A percentile compares a stretch with the other conserved stretches of the same genome.
These are phyloP conservation scores for Sporisorium scitamineum DNA, from an alignment of 1,284 basidiomycete genomes.

Conservation along the genomic window DNA sequence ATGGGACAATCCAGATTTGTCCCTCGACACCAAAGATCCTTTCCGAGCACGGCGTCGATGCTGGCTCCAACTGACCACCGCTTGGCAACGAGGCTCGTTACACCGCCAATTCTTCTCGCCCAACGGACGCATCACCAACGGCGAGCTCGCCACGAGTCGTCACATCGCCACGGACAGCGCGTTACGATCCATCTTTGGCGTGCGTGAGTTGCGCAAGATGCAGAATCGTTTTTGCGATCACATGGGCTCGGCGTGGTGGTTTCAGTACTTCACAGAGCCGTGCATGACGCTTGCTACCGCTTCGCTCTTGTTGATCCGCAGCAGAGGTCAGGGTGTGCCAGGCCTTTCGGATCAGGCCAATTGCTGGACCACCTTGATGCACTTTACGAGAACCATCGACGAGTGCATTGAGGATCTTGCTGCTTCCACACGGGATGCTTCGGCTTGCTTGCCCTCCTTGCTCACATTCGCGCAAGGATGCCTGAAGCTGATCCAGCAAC, in stretches of 20 bases:
- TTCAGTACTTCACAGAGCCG: constrained; percentile 50
- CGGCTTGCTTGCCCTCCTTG: constrained; percentile 23
- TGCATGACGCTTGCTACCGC: constrained; percentile 53
- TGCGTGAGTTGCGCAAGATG: constrained; percentile 29
- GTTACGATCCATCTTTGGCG: constrained; percentile 31
- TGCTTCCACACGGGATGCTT: constrained; percentile 17
- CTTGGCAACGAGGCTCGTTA: constrained; percentile 42
- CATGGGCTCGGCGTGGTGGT: constrained; percentile 47
- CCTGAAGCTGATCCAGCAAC: constrained; percentile 30
- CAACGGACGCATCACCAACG: constrained; percentile 51
- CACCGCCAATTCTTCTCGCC: constrained; percentile 49
- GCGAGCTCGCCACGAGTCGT: constrained; percentile 43
- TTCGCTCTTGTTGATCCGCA: constrained; percentile 41
- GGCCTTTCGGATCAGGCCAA: constrained; percentile 27
- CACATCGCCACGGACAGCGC: constrained; percentile 45
- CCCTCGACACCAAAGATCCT: constrained; percentile 35
- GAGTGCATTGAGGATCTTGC: constrained; percentile 35
- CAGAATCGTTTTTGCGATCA: constrained; percentile 45
- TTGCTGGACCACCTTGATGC: constrained; percentile 46
- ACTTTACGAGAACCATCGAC: constrained; percentile 38
- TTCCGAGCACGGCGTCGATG: constrained; percentile 42
- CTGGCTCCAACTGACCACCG: constrained; percentile 43
- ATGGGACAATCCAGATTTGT: constrained; percentile 33
- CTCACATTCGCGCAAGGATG: constrained; percentile 37
- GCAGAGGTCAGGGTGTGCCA: constrained; percentile 40